Base-by-base conservation (phyloP, 257 asterid genomes). In the Plantago ovata region DNA sequence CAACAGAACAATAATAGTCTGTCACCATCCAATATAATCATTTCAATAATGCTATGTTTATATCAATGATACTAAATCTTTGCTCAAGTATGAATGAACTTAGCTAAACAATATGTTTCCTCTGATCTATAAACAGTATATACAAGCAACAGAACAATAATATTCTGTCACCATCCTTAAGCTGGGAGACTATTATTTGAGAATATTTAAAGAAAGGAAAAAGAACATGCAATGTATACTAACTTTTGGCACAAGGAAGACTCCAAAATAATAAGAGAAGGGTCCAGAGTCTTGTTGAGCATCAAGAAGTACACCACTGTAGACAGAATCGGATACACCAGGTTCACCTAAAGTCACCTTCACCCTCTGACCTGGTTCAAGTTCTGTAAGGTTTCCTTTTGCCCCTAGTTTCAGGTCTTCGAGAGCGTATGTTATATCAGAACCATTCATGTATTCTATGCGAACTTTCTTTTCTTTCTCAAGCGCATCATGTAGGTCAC, bases 171-270 rank as follows among this genome's bases (percentile, higher is more conserved):
- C n/a, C n/a, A n/a, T n/a, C n/a, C n/a, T n/a, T n/a, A n/a, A n/a
- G n/a, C n/a, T n/a, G n/a, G n/a, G n/a, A n/a, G 36, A 28, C 36
- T 28, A 28, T 28, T 28, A 28, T 8, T 28, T 28, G 7, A 28
- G 7, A 28, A 28, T 3, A 28, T n/a, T n/a, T n/a, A 28, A 28
- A 8, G 1, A 3, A 28, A 28, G 3, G 7, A 28, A 28, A 28
- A 28, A 28, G 36, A 2, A 28, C 4, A 28, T 6, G 36, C 7
- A 24, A 24, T 2, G 5, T 53, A 47, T 56, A 80, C 86, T 60
- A 36, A 92, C 98, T 71, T 78, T 83, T 58, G 98, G 96, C 46
- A 89, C 96, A 62, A 93, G 78, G 81, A 86, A 84, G 64, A 66
- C 95, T 64, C 79, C 97, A 82, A 79, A 93, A 11, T 69, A 75